These are phyloP conservation scores for Przewalskia tangutica DNA, from an alignment of 257 asterid genomes.

Conservation along the genomic window DNA sequence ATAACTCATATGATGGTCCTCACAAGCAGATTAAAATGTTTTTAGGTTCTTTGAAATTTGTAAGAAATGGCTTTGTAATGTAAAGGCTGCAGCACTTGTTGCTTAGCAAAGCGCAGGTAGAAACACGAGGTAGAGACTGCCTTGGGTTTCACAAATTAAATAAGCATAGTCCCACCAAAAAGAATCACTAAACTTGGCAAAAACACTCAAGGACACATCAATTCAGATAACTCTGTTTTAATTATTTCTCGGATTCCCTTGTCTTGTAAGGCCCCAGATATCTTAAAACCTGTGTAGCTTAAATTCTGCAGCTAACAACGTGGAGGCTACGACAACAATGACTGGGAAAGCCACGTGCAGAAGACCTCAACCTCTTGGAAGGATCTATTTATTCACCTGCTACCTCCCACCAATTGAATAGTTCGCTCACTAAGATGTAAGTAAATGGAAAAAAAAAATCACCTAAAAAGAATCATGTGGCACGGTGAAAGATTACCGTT, in stretches of 20 bases:
- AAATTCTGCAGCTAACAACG: background rate
- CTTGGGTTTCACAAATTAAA: background rate
- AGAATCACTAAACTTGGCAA: background rate
- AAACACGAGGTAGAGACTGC: background rate
- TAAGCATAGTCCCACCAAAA: background rate
- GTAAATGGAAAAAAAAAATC: background rate
- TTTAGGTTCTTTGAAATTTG: background rate
- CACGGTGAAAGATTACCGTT: too few relatives aligned
- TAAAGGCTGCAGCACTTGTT: background rate
- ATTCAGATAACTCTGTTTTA: background rate
- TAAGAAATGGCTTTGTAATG: background rate
- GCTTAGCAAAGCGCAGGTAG: background rate
- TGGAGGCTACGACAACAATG: background rate
- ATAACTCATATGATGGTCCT: background rate
- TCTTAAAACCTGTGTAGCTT: background rate
- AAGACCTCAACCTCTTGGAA: background rate
- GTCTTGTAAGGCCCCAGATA: background rate
- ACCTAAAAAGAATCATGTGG: background rate
- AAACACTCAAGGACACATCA: background rate
- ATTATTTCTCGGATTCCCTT: background rate
- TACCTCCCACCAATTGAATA: background rate
- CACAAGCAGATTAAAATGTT: background rate
- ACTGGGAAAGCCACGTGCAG: background rate
- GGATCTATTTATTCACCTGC: too few relatives aligned
- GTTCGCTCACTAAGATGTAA: background rate